Conservation (phyloP, 176 grass and related monocot species). For the Eragrostis curvula region DNA sequence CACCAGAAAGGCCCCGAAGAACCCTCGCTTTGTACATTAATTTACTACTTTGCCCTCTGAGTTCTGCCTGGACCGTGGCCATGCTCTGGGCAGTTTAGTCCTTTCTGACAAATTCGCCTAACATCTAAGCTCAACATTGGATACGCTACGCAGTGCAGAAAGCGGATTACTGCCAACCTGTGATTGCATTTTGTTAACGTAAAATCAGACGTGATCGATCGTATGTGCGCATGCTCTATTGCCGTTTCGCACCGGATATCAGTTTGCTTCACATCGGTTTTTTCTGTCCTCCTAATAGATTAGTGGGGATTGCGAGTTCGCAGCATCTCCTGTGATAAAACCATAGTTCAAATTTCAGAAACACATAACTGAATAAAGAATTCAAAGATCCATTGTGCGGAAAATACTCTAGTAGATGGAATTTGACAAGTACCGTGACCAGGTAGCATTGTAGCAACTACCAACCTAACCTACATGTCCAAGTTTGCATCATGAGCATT, state of each 20-base stretch:
- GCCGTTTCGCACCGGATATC: neutral
- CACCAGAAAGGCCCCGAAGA: neutral
- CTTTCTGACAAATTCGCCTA: neutral
- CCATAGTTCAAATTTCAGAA: too few relatives aligned
- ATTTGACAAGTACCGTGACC: neutral
- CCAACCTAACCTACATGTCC: too few relatives aligned
- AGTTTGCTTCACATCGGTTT: too few relatives aligned
- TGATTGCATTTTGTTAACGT: neutral
- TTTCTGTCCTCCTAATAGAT: too few relatives aligned
- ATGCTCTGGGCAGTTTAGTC: neutral
- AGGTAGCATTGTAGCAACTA: too few relatives aligned
- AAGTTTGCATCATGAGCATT: too few relatives aligned
- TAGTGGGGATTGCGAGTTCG: too few relatives aligned
- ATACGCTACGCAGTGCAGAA: neutral
- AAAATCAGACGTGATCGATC: too few relatives aligned
- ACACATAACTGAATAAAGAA: neutral
- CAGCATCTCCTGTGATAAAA: neutral
- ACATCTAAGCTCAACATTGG: neutral
- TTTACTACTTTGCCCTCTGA: neutral
- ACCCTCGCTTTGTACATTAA: neutral
- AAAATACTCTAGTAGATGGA: neutral
- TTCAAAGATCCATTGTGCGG: neutral
- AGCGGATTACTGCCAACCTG: neutral
- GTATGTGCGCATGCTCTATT: too few relatives aligned
- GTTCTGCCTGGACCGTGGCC: neutral